These are phyloP conservation scores for Cladobotryum protrusum DNA, from an alignment of 2,329 filamentous ascomycete genomes.

Conservation along the genomic window DNA sequence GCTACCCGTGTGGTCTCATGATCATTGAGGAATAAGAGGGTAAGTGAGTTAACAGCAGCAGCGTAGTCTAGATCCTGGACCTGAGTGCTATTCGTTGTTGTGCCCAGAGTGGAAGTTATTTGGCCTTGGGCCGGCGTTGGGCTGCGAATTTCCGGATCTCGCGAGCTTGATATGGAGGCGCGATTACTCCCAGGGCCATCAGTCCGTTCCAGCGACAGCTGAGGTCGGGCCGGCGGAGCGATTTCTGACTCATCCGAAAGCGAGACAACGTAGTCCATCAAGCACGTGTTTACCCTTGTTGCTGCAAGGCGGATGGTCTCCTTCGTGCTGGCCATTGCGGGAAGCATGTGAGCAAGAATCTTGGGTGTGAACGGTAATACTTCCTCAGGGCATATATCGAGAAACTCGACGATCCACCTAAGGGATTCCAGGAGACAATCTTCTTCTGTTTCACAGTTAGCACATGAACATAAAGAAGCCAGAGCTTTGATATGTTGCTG, in stretches of 20 bases:
- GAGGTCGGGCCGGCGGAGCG: conserved; percentile 33
- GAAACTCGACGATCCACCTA: conserved; percentile 91
- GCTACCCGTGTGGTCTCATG: conserved; percentile 94
- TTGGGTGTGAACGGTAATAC: conserved; percentile 92
- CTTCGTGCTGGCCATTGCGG: conserved; percentile 86
- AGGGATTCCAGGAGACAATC: conserved; percentile 87
- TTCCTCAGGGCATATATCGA: conserved; percentile 95
- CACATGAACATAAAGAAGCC: neutral
- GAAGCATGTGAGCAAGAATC: conserved; percentile 83
- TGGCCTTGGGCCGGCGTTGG: conserved; percentile 46
- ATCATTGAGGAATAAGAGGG: conserved; percentile 89
- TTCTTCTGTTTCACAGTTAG: conserved; percentile 54
- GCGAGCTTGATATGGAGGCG: conserved; percentile 45
- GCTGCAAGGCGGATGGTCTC: conserved; percentile 86
- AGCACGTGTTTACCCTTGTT: conserved; percentile 77
- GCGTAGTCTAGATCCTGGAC: conserved; percentile 82
- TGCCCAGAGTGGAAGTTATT: conserved; percentile 29
- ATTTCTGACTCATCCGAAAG: conserved; percentile 62
- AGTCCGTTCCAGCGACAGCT: conserved; percentile 37
- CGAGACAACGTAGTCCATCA: conserved; percentile 93
- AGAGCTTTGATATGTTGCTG: neutral
- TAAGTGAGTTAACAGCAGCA: conserved; percentile 87
- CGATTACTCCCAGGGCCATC: conserved; percentile 45
- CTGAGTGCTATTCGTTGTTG: conserved; percentile 30
- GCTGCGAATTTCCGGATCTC: conserved; percentile 48